Conservation (phyloP, 2,329 filamentous ascomycete genomes). For the Cordyceps cateniannulata region DNA sequence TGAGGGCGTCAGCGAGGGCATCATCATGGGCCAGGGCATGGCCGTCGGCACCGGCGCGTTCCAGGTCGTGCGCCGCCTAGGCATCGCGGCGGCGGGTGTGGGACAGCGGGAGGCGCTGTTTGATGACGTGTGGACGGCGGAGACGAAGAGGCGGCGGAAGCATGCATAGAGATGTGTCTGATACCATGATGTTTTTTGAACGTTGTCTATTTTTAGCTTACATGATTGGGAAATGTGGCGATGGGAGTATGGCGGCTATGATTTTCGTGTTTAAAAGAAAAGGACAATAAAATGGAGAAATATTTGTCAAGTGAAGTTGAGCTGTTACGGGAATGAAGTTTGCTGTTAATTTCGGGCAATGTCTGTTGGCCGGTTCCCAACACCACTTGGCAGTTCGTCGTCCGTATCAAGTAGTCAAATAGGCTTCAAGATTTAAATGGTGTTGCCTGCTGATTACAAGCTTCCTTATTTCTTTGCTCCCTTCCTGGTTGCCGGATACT, state of each 20-base stretch:
- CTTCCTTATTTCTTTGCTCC: too few species aligned
- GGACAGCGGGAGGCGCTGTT: constrained; percentile 58
- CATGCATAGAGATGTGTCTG: neutral
- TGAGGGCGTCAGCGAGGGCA: constrained; percentile 90
- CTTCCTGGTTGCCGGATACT: too few species aligned
- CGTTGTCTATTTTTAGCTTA: neutral
- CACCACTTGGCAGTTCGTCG: too few species aligned
- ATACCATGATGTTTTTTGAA: neutral
- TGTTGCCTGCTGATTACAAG: too few species aligned
- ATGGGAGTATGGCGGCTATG: neutral
- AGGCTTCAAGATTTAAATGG: too few species aligned
- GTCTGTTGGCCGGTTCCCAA: too few species aligned
- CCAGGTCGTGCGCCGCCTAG: constrained; percentile 74
- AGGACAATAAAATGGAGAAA: neutral
- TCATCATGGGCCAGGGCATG: constrained; percentile 97
- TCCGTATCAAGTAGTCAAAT: too few species aligned
- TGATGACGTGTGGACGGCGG: constrained; percentile 57
- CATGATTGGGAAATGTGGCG: neutral
- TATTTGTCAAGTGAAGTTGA: too few species aligned
- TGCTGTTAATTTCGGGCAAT: too few species aligned
- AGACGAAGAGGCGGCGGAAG: constrained; percentile 17
- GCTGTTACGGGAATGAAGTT: too few species aligned
- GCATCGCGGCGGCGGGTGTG: constrained; percentile 55
- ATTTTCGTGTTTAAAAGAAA: neutral
- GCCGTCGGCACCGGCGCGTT: constrained; percentile 85